A percentile compares a stretch with the other conserved stretches of the same genome.
Evolutionary conservation across 1,284 basidiomycete genomes (phyloP).

Genomic region (Ustilago loliicola): DNA sequence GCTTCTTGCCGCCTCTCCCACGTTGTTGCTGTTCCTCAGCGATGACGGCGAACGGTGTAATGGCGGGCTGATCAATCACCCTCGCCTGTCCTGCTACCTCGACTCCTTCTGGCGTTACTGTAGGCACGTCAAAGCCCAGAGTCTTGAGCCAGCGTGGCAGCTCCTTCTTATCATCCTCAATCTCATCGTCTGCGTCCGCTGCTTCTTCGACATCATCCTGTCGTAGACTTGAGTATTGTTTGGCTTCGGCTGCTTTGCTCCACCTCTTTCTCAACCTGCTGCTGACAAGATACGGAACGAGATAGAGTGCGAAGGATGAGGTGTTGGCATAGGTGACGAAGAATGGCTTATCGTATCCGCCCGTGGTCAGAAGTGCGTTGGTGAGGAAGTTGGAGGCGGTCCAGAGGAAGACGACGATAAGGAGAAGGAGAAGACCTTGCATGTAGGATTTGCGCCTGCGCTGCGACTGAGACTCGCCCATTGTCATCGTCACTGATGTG

Average conservation of each 20-base stretch:
- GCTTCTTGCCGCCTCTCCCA: slow-evolving; percentile 17
- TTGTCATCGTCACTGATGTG: background rate
- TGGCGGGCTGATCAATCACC: slow-evolving; percentile 18
- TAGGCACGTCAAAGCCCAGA: slow-evolving; percentile 60
- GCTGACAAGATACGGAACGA: slow-evolving; percentile 77
- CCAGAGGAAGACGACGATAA: slow-evolving; percentile 87
- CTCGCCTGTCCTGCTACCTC: slow-evolving; percentile 1
- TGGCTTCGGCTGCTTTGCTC: slow-evolving; percentile 18
- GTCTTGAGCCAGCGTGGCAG: slow-evolving; percentile 53
- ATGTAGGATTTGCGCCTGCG: slow-evolving; percentile 73
- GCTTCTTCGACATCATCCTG: slow-evolving; percentile 22
- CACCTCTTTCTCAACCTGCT: slow-evolving; percentile 27
- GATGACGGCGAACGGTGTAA: slow-evolving; percentile 28
- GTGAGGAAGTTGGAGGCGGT: slow-evolving; percentile 72
- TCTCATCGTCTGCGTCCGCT: slow-evolving; percentile 10
- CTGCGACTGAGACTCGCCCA: slow-evolving; percentile 21
- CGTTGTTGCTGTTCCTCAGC: slow-evolving; percentile 31
- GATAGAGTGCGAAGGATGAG: slow-evolving; percentile 87
- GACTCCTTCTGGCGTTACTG: slow-evolving; percentile 13
- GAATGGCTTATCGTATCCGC: slow-evolving; percentile 69
- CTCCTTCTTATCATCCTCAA: slow-evolving; percentile 27
- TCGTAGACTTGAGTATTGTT: slow-evolving; percentile 14
- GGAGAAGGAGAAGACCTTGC: slow-evolving; percentile 79
- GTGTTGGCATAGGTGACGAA: slow-evolving; percentile 86
- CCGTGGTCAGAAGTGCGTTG: slow-evolving; percentile 65